Evolutionary conservation across 805 yeast species (phyloP).

Genomic region (Starmerella floris): DNA sequence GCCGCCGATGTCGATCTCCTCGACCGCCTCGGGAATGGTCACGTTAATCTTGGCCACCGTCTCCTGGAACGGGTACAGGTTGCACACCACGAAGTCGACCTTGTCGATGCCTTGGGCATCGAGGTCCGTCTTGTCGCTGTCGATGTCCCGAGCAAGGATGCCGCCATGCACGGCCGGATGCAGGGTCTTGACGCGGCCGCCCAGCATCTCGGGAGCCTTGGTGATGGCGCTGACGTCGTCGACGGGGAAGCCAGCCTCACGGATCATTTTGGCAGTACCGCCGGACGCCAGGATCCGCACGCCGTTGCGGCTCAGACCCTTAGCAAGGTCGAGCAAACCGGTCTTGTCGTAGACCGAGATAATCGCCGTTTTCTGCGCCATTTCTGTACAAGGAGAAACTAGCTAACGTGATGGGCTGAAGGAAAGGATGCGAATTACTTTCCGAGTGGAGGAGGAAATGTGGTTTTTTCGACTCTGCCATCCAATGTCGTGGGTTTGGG

Average conservation of each 20-base stretch:
- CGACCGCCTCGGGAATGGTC: slow-evolving; percentile 93
- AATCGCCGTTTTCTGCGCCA: slow-evolving; percentile 61
- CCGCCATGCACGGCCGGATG: slow-evolving; percentile 97
- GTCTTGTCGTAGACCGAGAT: slow-evolving; percentile 96
- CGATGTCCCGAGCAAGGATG: slow-evolving; percentile 86
- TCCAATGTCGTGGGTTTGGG: no score
- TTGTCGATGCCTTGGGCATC: slow-evolving; percentile 81
- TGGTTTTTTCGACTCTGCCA: no score
- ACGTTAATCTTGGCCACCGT: slow-evolving; percentile 92
- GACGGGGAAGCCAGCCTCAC: slow-evolving; percentile 97
- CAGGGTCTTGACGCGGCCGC: slow-evolving; percentile 95
- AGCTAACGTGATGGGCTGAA: no score
- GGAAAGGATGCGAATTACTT: no score
- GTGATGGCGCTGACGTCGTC: slow-evolving; percentile 92
- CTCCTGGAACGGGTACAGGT: slow-evolving; percentile 95
- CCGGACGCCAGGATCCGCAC: slow-evolving; percentile 94
- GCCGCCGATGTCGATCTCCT: slow-evolving; percentile 97
- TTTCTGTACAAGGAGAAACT: no score
- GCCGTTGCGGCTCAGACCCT: slow-evolving; percentile 77
- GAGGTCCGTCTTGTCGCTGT: slow-evolving; percentile 79
- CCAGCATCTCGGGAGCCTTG: slow-evolving; percentile 97
- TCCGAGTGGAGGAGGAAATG: no score
- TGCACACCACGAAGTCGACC: slow-evolving; percentile 94
- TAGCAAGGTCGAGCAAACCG: slow-evolving; percentile 88
- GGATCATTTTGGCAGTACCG: slow-evolving; percentile 85